These are phyloP conservation scores for Diaporthe citri DNA, from an alignment of 2,329 filamentous ascomycete genomes.

Conservation along the genomic window DNA sequence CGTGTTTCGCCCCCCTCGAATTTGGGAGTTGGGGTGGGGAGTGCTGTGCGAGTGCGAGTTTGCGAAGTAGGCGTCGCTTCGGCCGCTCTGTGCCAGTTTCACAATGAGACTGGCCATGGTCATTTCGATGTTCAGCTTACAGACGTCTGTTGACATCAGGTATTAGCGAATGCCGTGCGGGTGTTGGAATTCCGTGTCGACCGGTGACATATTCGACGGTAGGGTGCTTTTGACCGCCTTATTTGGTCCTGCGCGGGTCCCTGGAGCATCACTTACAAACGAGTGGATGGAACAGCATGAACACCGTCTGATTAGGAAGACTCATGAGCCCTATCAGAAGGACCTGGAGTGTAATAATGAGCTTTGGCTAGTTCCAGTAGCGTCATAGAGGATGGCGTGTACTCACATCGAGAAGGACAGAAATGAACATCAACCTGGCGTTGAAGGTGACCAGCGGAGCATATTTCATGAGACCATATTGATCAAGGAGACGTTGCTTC, in stretches of 20 bases:
- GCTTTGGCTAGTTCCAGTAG: background rate
- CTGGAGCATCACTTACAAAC: slow-evolving; percentile 15
- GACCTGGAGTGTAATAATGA: slow-evolving; percentile 34
- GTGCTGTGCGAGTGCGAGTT: slow-evolving; percentile 23
- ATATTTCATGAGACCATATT: slow-evolving; percentile 64
- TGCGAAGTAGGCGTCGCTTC: slow-evolving; percentile 20
- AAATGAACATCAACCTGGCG: slow-evolving; percentile 60
- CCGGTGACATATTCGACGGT: too few species aligned
- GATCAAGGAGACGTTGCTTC: slow-evolving; percentile 58
- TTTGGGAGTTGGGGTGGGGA: background rate
- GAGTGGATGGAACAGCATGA: slow-evolving; percentile 38
- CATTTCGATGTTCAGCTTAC: slow-evolving; percentile 40
- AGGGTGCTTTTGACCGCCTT: too few species aligned
- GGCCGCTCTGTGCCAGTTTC: slow-evolving; percentile 35
- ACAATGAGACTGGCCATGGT: slow-evolving; percentile 39
- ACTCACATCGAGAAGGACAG: slow-evolving; percentile 62
- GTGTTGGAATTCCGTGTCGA: background rate
- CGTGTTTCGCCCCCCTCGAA: background rate
- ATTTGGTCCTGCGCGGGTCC: too few species aligned
- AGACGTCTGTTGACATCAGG: background rate
- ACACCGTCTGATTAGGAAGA: slow-evolving; percentile 49
- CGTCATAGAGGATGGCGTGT: too few species aligned
- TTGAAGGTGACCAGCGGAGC: slow-evolving; percentile 63
- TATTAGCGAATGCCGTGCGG: background rate
- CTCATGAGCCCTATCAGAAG: slow-evolving; percentile 53